Evolutionary conservation across 2,329 filamentous ascomycete genomes (phyloP).

Genomic region (Fusarium sp.): DNA sequence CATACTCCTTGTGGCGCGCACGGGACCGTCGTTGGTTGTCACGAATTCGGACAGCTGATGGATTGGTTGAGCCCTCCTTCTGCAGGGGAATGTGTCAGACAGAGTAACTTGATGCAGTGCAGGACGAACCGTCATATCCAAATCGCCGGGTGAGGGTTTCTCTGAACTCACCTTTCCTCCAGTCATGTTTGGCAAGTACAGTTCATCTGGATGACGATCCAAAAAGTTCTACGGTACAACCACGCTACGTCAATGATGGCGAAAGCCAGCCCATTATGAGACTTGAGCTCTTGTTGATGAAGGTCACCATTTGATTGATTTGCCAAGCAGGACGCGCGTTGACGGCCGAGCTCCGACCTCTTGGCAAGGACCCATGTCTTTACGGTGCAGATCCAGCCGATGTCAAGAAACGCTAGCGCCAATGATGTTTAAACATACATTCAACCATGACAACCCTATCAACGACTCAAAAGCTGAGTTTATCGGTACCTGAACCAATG

Average conservation of each 20-base stretch:
- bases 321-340: slow-evolving; percentile 48
- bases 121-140: slow-evolving; percentile 17
- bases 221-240: slow-evolving; percentile 11
- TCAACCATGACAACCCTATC: slow-evolving; percentile 45
- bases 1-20: slow-evolving; percentile 62
- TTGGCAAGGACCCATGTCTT: slow-evolving; percentile 46
- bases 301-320: slow-evolving; percentile 42
- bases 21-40: slow-evolving; percentile 66
- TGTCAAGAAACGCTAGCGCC: slow-evolving; percentile 42
- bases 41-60: slow-evolving; percentile 55
- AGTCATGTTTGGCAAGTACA: slow-evolving; percentile 40
- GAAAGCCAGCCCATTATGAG: slow-evolving; percentile 41
- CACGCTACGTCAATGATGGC: slow-evolving; percentile 39
- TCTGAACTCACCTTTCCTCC: slow-evolving; percentile 47
- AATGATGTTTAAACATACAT: slow-evolving; percentile 45
- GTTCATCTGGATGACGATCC: slow-evolving; percentile 39
- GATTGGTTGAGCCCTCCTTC: slow-evolving; percentile 46
- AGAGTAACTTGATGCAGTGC: slow-evolving; percentile 10
- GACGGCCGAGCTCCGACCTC: slow-evolving; percentile 46
- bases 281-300: slow-evolving; percentile 44
- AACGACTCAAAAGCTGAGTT: slow-evolving; percentile 26
- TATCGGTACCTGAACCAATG: slow-evolving; percentile 19
- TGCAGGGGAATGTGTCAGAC: slow-evolving; percentile 40
- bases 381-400: slow-evolving; percentile 47
- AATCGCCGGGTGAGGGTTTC: slow-evolving; percentile 15